Evolutionary conservation across 139 green algal species (phyloP).

Genomic region (Chlamydomonas urium): DNA sequence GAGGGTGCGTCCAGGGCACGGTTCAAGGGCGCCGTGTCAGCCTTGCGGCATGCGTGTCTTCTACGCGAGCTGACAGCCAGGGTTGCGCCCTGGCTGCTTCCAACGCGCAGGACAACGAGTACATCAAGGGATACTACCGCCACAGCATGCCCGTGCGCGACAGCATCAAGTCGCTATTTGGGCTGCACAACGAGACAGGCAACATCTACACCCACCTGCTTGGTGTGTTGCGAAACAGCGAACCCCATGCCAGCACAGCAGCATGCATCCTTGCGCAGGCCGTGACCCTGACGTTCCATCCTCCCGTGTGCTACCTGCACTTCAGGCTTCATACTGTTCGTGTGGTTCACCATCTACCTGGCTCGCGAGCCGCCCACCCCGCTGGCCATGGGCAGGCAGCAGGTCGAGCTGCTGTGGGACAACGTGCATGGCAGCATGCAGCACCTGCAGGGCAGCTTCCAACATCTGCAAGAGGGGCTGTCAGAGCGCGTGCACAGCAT

Average conservation of each 20-base stretch:
- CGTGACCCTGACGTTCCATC: too few relatives aligned
- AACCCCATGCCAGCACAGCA: too few relatives aligned
- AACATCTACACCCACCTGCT: slow-evolving; percentile 90
- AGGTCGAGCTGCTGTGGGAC: slow-evolving; percentile 46
- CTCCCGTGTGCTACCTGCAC: too few relatives aligned
- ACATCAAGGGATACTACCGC: slow-evolving; percentile 74
- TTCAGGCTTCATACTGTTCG: slow-evolving; percentile 74
- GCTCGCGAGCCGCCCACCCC: slow-evolving; percentile 37
- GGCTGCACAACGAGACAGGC: slow-evolving; percentile 90
- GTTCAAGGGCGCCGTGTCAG: too few relatives aligned
- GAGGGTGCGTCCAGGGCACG: too few relatives aligned
- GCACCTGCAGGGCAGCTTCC: slow-evolving; percentile 14
- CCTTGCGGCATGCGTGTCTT: too few relatives aligned
- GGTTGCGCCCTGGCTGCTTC: too few relatives aligned
- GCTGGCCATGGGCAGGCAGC: slow-evolving; percentile 42
- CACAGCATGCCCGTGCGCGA: slow-evolving; percentile 51
- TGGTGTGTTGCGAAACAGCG: slow-evolving; percentile 42
- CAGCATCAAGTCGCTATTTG: slow-evolving; percentile 71
- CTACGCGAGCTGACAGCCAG: too few relatives aligned
- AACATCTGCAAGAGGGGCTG: slow-evolving; percentile 4
- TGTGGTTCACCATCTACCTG: slow-evolving; percentile 53
- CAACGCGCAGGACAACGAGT: slow-evolving; percentile 85
- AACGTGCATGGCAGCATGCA: slow-evolving; percentile 28
- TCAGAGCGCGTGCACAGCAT: slow-evolving; percentile 22
- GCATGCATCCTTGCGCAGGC: too few relatives aligned